Conservation (phyloP, 2,329 filamentous ascomycete species). For the Myriosclerotinia curreyana region DNA sequence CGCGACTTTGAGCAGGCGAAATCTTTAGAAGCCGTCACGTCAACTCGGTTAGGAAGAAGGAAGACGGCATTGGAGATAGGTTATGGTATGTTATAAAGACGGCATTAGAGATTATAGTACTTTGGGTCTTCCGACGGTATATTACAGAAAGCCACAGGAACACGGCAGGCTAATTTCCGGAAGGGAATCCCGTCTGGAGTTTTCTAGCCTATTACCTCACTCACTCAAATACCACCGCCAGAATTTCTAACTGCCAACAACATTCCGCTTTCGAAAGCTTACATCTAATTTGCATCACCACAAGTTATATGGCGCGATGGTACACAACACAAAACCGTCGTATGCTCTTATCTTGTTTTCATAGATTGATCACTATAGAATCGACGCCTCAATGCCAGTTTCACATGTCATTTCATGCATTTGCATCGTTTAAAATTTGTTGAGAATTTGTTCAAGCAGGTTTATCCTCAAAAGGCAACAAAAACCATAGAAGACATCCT, state of each 20-base stretch:
- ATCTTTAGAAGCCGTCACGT: background rate
- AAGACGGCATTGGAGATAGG: background rate
- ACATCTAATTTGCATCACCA: constrained; percentile 6
- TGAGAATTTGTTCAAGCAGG: constrained; percentile 8
- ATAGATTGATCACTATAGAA: constrained; percentile 4
- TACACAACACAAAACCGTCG: background rate
- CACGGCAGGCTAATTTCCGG: constrained; percentile 4
- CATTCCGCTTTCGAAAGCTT: constrained; percentile 17
- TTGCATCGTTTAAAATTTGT: constrained; percentile 13
- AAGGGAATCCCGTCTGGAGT: background rate
- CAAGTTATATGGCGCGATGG: background rate
- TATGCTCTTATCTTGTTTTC: constrained; percentile 12
- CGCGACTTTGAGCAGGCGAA: background rate
- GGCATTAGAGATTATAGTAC: background rate
- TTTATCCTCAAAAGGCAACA: background rate
- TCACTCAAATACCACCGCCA: background rate
- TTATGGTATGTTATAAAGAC: background rate
- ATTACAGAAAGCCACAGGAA: background rate
- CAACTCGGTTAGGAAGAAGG: background rate
- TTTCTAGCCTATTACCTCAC: background rate
- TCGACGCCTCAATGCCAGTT: background rate
- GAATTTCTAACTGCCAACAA: background rate
- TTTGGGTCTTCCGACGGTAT: background rate
- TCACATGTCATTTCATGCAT: constrained; percentile 1
- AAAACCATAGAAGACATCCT: background rate